Evolutionary conservation across 441 rosid species (phyloP).

Genomic region (Adansonia madagascariensis): DNA sequence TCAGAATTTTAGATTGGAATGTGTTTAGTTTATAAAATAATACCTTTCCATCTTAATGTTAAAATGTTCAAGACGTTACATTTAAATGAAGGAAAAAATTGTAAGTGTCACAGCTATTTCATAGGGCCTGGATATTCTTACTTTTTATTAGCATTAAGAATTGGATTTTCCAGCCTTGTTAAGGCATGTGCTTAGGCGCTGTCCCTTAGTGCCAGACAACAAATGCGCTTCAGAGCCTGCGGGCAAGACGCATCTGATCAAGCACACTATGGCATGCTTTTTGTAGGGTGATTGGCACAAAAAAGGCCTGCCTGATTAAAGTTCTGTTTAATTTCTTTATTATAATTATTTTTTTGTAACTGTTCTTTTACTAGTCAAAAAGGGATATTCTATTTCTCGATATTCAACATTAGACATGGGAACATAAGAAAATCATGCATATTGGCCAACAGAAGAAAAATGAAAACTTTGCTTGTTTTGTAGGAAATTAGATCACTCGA

Average conservation of each 20-base stretch:
- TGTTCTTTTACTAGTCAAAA: no score
- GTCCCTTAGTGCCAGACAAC: neutral
- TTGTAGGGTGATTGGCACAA: no score
- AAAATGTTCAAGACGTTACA: neutral
- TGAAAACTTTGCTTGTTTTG: no score
- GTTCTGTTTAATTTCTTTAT: no score
- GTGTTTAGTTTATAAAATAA: neutral
- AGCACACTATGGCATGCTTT: no score
- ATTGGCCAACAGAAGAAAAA: no score
- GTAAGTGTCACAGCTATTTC: neutral
- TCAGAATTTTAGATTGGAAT: conserved; percentile 1
- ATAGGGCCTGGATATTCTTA: neutral
- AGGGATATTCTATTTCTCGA: no score
- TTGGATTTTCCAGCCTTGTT: neutral
- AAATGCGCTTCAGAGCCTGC: neutral
- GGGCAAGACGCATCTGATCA: neutral
- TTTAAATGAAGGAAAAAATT: neutral
- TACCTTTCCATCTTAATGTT: conserved; percentile 3
- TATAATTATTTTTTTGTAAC: no score
- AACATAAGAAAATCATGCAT: no score
- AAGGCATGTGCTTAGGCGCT: neutral
- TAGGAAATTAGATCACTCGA: no score
- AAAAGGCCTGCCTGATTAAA: no score
- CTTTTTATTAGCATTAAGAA: neutral
- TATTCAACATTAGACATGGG: no score